These are phyloP conservation scores for Paracoccidioides brasiliensis DNA, from an alignment of 2,329 filamentous ascomycete species.

Conservation along the genomic window DNA sequence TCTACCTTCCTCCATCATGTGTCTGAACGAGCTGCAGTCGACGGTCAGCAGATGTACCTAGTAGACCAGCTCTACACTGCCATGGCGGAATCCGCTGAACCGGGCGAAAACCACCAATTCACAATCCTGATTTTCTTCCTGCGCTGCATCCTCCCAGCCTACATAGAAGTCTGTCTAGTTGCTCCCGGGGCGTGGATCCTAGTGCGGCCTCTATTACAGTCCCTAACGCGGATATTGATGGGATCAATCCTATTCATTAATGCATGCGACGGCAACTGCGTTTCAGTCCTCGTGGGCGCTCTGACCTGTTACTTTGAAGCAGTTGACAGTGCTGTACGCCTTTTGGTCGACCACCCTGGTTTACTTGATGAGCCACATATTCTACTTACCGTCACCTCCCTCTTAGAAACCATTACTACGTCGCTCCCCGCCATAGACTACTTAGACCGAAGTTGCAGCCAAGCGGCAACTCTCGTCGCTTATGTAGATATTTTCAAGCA, in stretches of 20 bases:
- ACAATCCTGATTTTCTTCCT: slow-evolving; percentile 41
- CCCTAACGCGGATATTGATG: slow-evolving; percentile 30
- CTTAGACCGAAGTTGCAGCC: slow-evolving; percentile 26
- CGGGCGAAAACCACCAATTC: slow-evolving; percentile 26
- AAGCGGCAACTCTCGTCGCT: slow-evolving; percentile 15
- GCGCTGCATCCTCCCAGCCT: slow-evolving; percentile 44
- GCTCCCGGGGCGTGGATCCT: slow-evolving; percentile 39
- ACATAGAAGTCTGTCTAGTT: slow-evolving; percentile 38
- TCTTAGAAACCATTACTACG: slow-evolving; percentile 31
- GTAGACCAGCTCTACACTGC: slow-evolving; percentile 41
- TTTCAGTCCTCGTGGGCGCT: slow-evolving; percentile 24
- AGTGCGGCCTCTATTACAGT: slow-evolving; percentile 39
- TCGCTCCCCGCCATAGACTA: slow-evolving; percentile 36
- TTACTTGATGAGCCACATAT: slow-evolving; percentile 28
- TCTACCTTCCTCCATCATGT: slow-evolving; percentile 47
- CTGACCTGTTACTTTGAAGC: slow-evolving; percentile 29
- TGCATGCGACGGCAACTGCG: slow-evolving; percentile 26
- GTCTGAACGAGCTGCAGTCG: slow-evolving; percentile 44
- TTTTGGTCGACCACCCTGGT: slow-evolving; percentile 21
- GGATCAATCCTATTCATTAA: slow-evolving; percentile 36
- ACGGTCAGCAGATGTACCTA: slow-evolving; percentile 45
- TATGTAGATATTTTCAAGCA: slow-evolving; percentile 29
- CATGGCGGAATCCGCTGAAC: slow-evolving; percentile 34
- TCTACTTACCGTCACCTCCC: slow-evolving; percentile 26
- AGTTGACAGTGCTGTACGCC: slow-evolving; percentile 24